A percentile compares a stretch with the other conserved stretches of the same genome.
Evolutionary conservation across 805 yeast species (phyloP).

Genomic region (Myxozyma kluyveri): DNA sequence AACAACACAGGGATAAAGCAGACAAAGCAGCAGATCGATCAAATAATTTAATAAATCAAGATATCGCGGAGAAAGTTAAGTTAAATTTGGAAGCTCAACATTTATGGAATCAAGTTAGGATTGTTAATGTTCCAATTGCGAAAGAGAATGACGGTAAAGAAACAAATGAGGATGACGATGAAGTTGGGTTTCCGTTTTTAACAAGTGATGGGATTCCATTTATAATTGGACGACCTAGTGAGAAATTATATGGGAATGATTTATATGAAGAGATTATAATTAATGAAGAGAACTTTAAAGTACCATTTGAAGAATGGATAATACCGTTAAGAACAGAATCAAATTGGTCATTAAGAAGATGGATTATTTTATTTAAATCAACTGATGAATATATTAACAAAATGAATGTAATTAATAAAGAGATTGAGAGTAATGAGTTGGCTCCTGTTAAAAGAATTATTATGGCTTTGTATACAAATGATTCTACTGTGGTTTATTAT

Average conservation of each 20-base stretch:
- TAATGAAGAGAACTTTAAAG: neutral
- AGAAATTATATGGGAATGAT: constrained; percentile 39
- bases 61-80: constrained; percentile 29
- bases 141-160: neutral
- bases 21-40: constrained; percentile 7
- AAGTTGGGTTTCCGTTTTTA: constrained; percentile 4
- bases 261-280: constrained; percentile 11
- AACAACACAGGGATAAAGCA: too few relatives aligned
- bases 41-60: constrained; percentile 16
- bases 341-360: constrained; percentile 38
- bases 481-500: constrained; percentile 46
- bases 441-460: constrained; percentile 34
- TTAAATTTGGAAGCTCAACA: constrained; percentile 41
- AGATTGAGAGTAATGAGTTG: too few relatives aligned
- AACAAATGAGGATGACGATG: neutral
- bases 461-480: constrained; percentile 45
- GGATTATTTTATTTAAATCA: constrained; percentile 38
- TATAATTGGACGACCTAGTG: constrained; percentile 38
- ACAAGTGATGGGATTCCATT: constrained; percentile 10
- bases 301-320: constrained; percentile 31
- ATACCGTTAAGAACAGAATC: constrained; percentile 34
- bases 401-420: neutral
- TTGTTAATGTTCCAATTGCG: constrained; percentile 14
- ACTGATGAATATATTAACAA: constrained; percentile 17
- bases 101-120: constrained; percentile 37